phyloP scores from a whole-genome alignment of 148 eudicot genomes.

The Vaccinium myrtillus region DNA sequence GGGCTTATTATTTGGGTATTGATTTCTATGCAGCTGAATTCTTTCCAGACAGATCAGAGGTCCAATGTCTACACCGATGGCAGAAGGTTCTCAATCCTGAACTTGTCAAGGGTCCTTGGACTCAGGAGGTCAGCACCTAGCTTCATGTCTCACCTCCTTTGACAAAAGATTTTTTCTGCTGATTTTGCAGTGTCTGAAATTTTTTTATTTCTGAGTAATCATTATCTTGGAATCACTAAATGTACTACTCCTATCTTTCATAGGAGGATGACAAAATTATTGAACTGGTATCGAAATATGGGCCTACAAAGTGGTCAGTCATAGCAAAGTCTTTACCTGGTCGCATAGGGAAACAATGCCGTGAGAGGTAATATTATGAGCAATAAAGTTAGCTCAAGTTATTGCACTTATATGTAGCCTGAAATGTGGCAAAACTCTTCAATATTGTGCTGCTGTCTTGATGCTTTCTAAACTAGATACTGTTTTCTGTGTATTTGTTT shows the following conservation, averaged over 20 bases:
- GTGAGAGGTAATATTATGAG: constrained; percentile 65
- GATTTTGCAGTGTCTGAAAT: background rate
- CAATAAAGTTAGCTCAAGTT: background rate
- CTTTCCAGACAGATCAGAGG: constrained; percentile 94
- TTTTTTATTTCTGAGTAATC: background rate
- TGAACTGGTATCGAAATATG: constrained; percentile 76
- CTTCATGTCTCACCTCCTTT: constrained; percentile 4
- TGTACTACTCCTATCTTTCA: constrained; percentile 10
- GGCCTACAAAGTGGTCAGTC: constrained; percentile 94
- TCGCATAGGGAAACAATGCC: constrained; percentile 97
- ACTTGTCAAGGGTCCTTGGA: constrained; percentile 97
- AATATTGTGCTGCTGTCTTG: background rate
- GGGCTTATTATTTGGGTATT: constrained; percentile 15
- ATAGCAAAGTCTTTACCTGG: constrained; percentile 90
- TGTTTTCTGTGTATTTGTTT: background rate
- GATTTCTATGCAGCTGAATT: constrained; percentile 70
- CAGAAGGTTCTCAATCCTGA: constrained; percentile 99
- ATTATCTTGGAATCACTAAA: constrained; percentile 14
- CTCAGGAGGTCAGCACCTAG: constrained; percentile 57
- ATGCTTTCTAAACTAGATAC: background rate
- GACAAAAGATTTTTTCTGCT: background rate
- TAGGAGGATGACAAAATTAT: constrained; percentile 88
- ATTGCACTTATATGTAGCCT: background rate
- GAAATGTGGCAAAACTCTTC: constrained; percentile 2
- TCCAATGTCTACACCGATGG: constrained; percentile 97